Base-by-base conservation (phyloP, 331 rosid species). In the Spiraea crenata region DNA sequence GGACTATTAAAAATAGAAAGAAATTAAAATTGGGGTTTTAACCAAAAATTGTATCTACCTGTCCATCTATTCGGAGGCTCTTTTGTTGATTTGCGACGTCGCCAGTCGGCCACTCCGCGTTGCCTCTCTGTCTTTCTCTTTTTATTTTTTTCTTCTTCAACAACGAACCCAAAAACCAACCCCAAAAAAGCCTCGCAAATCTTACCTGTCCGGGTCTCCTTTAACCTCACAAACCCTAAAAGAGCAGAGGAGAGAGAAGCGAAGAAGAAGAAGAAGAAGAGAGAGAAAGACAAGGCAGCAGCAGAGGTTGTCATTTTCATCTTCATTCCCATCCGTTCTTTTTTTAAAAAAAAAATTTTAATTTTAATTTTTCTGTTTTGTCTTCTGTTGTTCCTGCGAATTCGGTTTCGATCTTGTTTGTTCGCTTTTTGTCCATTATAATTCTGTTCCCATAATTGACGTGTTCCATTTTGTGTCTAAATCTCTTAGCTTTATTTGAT, bases 41-140 rank as follows among this genome's bases (percentile, higher is more conserved):
- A 25, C 31, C 31, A 25, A 25, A 25, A 25, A 25, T 25, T 66
- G 16, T 10, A 1, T 49, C 60, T 11, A 39, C 39, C 72, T 17
- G 50, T 39, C 72, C 3, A 1, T 34, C 72, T 1, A 25, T 25
- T 25, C 31, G 31, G 31, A 25, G 31, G 10, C 5, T 48, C 72
- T 14, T 39, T 38, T 5, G 62, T 51, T 50, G 48, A 47, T 13
- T 48, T 65, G 70, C 57, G 31, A 25, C 31, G 14, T 65, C 55
- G 57, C 59, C 71, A 38, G 60, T 51, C 39, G 48, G 57, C 71
- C 59, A 67, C 72, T 4, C 49, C 61, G 72, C 72, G 61, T 67
- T 67, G 61, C 72, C 61, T 51, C 72, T 38, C 72, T 51, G 61
- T 67, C 61, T 67, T 8, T 67, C 6, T 40, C 42, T 16, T 19